Evolutionary conservation across 1,139 yeast genomes (phyloP).

Genomic region (Taphrina confusa): DNA sequence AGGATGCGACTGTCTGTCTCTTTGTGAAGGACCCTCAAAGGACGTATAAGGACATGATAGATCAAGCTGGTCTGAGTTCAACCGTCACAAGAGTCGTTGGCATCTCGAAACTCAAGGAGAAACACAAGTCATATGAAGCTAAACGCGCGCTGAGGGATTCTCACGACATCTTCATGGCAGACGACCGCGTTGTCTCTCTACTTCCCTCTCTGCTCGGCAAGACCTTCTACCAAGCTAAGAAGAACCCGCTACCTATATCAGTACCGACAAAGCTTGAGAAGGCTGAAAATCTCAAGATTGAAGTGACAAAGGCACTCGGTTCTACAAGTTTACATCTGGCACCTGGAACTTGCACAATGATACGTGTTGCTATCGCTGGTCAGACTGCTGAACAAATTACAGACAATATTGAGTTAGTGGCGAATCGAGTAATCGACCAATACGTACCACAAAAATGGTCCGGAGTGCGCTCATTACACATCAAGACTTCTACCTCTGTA

Average conservation of each 20-base stretch:
- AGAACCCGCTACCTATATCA: conserved; percentile 72
- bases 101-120: conserved; percentile 50
- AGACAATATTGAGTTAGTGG: conserved; percentile 61
- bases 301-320: conserved; percentile 59
- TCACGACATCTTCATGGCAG: conserved; percentile 73
- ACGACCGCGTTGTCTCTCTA: conserved; percentile 74
- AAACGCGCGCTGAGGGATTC: conserved; percentile 47
- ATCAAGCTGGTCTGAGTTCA: conserved; percentile 50
- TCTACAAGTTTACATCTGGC: conserved; percentile 70
- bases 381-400: conserved; percentile 50
- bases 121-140: conserved; percentile 52
- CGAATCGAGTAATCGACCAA: conserved; percentile 53
- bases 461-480: conserved; percentile 61
- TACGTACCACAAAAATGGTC: conserved; percentile 48
- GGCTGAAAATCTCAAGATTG: conserved; percentile 43
- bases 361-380: conserved; percentile 66
- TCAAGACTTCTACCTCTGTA: conserved; percentile 74
- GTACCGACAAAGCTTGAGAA: conserved; percentile 46
- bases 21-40: conserved; percentile 71
- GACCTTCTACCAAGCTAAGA: conserved; percentile 63
- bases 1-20: conserved; percentile 52
- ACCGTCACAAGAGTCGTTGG: conserved; percentile 49
- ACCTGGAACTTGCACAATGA: conserved; percentile 66
- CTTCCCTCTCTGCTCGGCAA: conserved; percentile 84
- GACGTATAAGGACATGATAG: conserved; percentile 59